phyloP scores from a whole-genome alignment of 352 stramenopile species.

The Phytophthora citrophthora region DNA sequence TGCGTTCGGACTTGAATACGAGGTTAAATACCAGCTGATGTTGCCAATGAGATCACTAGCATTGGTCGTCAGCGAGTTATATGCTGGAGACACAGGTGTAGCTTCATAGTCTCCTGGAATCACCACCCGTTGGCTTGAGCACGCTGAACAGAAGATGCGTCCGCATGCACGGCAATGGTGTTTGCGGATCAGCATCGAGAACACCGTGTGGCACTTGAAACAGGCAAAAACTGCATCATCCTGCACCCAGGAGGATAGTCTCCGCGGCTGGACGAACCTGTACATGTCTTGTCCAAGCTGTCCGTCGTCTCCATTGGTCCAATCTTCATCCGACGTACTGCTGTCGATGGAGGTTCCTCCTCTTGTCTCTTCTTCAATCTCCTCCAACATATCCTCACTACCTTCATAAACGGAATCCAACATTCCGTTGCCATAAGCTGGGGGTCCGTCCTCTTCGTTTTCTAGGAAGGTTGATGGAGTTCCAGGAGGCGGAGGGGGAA shows the following conservation, averaged over 20 bases:
- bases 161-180: slow-evolving; percentile 85
- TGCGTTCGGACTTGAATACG: slow-evolving; percentile 49
- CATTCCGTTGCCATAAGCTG: slow-evolving; percentile 43
- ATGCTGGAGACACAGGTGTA: slow-evolving; percentile 63
- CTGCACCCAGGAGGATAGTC: slow-evolving; percentile 85
- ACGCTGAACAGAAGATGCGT: slow-evolving; percentile 83
- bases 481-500: slow-evolving; percentile 14
- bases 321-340: slow-evolving; percentile 70
- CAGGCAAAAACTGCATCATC: slow-evolving; percentile 87
- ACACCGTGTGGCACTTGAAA: slow-evolving; percentile 86
- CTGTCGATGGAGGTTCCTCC: slow-evolving; percentile 17
- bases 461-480: slow-evolving; percentile 20
- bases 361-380: slow-evolving; percentile 22
- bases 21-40: slow-evolving; percentile 84
- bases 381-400: slow-evolving; percentile 49
- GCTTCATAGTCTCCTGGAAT: slow-evolving; percentile 84
- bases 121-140: slow-evolving; percentile 83
- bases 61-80: slow-evolving; percentile 74
- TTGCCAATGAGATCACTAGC: slow-evolving; percentile 81
- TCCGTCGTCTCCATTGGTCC: slow-evolving; percentile 54
- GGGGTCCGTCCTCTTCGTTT: slow-evolving; percentile 17
- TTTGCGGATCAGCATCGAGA: slow-evolving; percentile 82
- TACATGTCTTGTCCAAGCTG: slow-evolving; percentile 76
- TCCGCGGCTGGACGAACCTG: slow-evolving; percentile 79
- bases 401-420: slow-evolving; percentile 69